These are phyloP conservation scores for Truncatella angustata DNA, from an alignment of 2,329 filamentous ascomycete genomes.

Conservation along the genomic window DNA sequence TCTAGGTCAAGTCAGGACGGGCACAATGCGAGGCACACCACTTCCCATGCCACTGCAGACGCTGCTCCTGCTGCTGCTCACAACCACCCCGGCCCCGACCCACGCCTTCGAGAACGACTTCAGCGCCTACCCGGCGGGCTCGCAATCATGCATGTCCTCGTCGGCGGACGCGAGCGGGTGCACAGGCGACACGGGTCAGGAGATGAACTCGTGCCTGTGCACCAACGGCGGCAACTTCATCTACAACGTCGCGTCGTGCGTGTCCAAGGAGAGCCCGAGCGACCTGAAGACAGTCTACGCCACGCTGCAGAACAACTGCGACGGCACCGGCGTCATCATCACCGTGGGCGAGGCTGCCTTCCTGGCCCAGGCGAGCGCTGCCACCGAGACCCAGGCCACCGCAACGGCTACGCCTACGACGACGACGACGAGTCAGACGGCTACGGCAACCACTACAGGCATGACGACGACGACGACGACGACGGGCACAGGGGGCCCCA, in stretches of 20 bases:
- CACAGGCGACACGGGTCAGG: conserved; percentile 32
- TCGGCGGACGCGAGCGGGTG: conserved; percentile 40
- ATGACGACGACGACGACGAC: conserved; percentile 13
- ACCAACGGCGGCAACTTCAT: conserved; percentile 48
- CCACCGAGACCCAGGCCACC: conserved; percentile 15
- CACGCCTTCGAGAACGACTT: conserved; percentile 38
- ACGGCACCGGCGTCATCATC: conserved; percentile 41
- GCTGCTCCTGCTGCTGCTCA: conserved; percentile 27
- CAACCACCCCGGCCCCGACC: conserved; percentile 17
- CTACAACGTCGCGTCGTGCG: conserved; percentile 43
- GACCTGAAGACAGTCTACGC: conserved; percentile 43
- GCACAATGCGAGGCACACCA: not conserved
- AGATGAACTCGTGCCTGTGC: conserved; percentile 51
- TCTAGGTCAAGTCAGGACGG: not conserved
- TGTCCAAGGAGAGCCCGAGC: conserved; percentile 33
- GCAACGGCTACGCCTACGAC: conserved; percentile 12
- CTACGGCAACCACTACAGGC: conserved; percentile 5
- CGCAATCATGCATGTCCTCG: conserved; percentile 42
- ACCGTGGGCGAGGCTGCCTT: conserved; percentile 40
- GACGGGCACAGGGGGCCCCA: conserved; percentile 14
- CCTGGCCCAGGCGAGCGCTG: conserved; percentile 29
- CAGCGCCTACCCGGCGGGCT: conserved; percentile 37
- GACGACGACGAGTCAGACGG: conserved; percentile 12
- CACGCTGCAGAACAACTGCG: conserved; percentile 42
- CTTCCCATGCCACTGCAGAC: conserved; percentile 1